Percentiles rank a stretch among this genome's conserved stretches.
Conservation (phyloP, 129 eudicot genomes). For the Dittrichia graveolens region DNA sequence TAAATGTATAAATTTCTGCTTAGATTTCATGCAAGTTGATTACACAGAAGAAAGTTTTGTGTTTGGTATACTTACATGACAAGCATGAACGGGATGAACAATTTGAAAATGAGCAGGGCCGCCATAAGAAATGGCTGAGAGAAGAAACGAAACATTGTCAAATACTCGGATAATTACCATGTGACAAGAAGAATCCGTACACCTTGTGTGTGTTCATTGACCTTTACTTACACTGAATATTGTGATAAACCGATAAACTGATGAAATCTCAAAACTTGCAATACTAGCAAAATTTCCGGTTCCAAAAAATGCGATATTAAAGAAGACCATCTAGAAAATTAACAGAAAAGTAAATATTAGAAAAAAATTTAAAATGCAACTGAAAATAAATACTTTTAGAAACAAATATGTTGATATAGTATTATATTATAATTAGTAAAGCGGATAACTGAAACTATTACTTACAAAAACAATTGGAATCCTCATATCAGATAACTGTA, state of each 20-base stretch:
- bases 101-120: slow-evolving; percentile 87
- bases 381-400: slow-evolving; percentile 2
- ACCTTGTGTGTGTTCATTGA: background rate
- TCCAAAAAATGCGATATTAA: slow-evolving; percentile 94
- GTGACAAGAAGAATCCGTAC: slow-evolving; percentile 9
- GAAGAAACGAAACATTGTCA: slow-evolving; percentile 18
- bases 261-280: slow-evolving; percentile 98
- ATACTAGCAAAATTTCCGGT: slow-evolving; percentile 98
- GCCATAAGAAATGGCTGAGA: slow-evolving; percentile 98
- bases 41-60: background rate
- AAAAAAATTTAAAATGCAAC: slow-evolving; percentile 9
- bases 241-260: slow-evolving; percentile 96
- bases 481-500: slow-evolving; percentile 82
- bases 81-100: slow-evolving; percentile 88
- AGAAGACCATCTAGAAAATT: slow-evolving; percentile 75
- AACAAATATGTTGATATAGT: background rate
- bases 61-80: slow-evolving; percentile 75
- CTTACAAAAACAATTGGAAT: slow-evolving; percentile 89
- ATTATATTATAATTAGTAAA: background rate
- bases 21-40: too few species aligned
- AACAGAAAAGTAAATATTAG: slow-evolving; percentile 18
- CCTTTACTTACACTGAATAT: slow-evolving; percentile 83
- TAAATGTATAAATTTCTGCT: too few species aligned
- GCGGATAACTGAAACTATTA: background rate
- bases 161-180: background rate